Percentiles rank a stretch among this genome's conserved stretches.
These are phyloP conservation scores for Sanguinoderma infundibulare DNA, from an alignment of 1,284 basidiomycete species.

Conservation along the genomic window DNA sequence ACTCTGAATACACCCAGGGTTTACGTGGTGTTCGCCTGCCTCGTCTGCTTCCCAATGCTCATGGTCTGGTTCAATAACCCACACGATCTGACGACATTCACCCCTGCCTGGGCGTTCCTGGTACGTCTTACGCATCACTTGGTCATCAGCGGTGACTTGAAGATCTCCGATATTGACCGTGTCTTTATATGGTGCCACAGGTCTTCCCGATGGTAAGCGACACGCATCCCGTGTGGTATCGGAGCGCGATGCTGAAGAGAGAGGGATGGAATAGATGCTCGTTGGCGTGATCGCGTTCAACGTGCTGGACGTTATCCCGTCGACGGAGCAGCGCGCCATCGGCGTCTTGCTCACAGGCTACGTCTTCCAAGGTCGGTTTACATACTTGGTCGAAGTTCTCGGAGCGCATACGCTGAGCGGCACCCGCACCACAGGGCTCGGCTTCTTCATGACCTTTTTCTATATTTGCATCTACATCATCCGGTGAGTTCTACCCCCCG, in stretches of 20 bases:
- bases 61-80: slow-evolving; percentile 56
- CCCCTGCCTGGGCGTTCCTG: slow-evolving; percentile 53
- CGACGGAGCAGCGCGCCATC: slow-evolving; percentile 40
- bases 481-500: slow-evolving; percentile 36
- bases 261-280: slow-evolving; percentile 42
- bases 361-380: slow-evolving; percentile 49
- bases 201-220: slow-evolving; percentile 48
- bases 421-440: slow-evolving; percentile 39
- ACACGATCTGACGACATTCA: slow-evolving; percentile 49
- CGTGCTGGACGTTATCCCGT: slow-evolving; percentile 44
- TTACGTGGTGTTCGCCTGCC: slow-evolving; percentile 45
- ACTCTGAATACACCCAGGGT: slow-evolving; percentile 37
- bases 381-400: slow-evolving; percentile 9
- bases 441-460: slow-evolving; percentile 56
- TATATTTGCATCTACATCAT: slow-evolving; percentile 56
- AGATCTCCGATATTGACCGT: not conserved
- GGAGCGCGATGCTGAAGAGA: slow-evolving; percentile 5
- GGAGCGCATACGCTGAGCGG: slow-evolving; percentile 12
- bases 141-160: not conserved
- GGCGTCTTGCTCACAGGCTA: slow-evolving; percentile 50
- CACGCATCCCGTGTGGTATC: slow-evolving; percentile 5
- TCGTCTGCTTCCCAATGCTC: slow-evolving; percentile 52
- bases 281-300: slow-evolving; percentile 54
- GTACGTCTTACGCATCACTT: slow-evolving; percentile 30
- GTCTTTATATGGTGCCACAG: slow-evolving; percentile 29